Conservation (phyloP, 169 alveolate species). For the Plasmodium knowlesi region DNA sequence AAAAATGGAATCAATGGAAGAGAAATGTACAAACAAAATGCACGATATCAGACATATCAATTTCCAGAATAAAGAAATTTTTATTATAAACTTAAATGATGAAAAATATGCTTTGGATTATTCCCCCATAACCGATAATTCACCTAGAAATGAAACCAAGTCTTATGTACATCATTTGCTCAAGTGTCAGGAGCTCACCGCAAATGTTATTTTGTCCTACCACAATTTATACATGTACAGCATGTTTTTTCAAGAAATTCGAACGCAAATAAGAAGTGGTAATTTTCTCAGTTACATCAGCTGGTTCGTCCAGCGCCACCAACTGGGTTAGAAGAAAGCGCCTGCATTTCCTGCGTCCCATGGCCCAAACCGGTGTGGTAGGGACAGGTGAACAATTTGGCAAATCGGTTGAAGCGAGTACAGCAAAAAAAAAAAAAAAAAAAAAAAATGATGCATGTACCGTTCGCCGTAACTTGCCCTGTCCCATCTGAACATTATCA, state of each 20-base stretch:
- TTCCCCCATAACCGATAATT: slow-evolving; percentile 51
- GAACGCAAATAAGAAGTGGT: slow-evolving; percentile 50
- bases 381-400: neutral
- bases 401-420: neutral
- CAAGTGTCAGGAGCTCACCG: slow-evolving; percentile 79
- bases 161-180: slow-evolving; percentile 79
- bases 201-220: slow-evolving; percentile 61
- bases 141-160: slow-evolving; percentile 78
- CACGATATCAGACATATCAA: slow-evolving; percentile 34
- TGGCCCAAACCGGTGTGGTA: neutral
- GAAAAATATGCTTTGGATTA: slow-evolving; percentile 47
- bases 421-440: neutral
- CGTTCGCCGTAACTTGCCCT: neutral
- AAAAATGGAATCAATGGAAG: neutral
- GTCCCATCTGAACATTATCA: neutral
- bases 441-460: neutral
- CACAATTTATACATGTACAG: slow-evolving; percentile 78
- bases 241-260: slow-evolving; percentile 69
- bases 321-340: neutral
- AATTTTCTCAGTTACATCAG: slow-evolving; percentile 27
- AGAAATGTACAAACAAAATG: neutral
- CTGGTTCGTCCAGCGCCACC: slow-evolving; percentile 42
- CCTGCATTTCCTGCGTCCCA: neutral
- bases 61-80: slow-evolving; percentile 30
- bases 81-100: slow-evolving; percentile 76